phyloP scores from a whole-genome alignment of 2,329 filamentous ascomycete genomes.

The Pyrenophora seminiperda region DNA sequence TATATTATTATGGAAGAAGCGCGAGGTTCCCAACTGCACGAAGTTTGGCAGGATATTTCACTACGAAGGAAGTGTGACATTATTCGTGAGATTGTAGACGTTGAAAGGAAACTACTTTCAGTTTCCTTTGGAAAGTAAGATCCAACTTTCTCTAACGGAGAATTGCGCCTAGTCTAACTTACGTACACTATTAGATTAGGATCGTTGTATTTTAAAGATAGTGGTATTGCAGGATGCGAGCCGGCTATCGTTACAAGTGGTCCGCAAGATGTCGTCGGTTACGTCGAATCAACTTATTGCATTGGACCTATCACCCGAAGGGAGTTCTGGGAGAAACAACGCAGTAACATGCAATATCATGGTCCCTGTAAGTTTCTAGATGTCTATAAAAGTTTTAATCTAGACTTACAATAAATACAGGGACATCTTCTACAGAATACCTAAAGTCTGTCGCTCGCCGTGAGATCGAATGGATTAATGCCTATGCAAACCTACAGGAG shows the following conservation, averaged over 20 bases:
- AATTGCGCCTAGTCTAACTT: constrained; percentile 22
- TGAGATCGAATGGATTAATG: constrained; percentile 43
- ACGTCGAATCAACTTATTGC: constrained; percentile 25
- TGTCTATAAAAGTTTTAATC: not conserved
- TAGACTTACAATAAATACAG: constrained; percentile 20
- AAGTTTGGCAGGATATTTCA: constrained; percentile 31
- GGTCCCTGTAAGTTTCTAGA: constrained; percentile 29
- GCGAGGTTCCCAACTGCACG: constrained; percentile 27
- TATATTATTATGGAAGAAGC: constrained; percentile 44
- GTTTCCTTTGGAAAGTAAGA: constrained; percentile 36
- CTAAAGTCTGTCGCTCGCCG: constrained; percentile 38
- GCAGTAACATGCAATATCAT: constrained; percentile 29
- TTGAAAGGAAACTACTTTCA: constrained; percentile 39
- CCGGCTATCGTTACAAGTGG: constrained; percentile 27
- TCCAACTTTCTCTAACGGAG: constrained; percentile 23
- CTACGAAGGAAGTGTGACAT: constrained; percentile 26
- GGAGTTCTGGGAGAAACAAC: constrained; percentile 33
- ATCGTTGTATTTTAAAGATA: constrained; percentile 31
- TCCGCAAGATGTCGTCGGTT: constrained; percentile 21
- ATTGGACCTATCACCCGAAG: constrained; percentile 32
- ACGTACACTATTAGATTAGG: constrained; percentile 18
- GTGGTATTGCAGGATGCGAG: constrained; percentile 38
- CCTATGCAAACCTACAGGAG: constrained; percentile 29
- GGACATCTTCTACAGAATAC: constrained; percentile 30
- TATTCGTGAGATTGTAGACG: constrained; percentile 33